Evolutionary conservation across 2,329 filamentous ascomycete genomes (phyloP), one percentile per base, ranked within the genome.

Genomic region (Apiospora saccharicola): DNA sequence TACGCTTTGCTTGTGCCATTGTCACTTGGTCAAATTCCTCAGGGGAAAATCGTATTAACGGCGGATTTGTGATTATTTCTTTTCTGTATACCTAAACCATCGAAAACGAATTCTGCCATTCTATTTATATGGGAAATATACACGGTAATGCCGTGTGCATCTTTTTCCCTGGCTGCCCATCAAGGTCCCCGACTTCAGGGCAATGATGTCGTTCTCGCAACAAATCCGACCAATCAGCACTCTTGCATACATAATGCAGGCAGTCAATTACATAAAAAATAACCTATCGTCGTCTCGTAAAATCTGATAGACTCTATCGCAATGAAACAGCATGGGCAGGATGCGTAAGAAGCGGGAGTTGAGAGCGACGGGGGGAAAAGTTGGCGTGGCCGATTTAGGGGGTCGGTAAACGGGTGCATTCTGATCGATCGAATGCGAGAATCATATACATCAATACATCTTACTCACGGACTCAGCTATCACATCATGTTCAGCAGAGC

Each of bases 101-200:
- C 37, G 34, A 41, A 41, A 6, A 22, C n/a, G 34, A 14, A 1
- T n/a, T 64, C 41, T n/a, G 49, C 19, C 57, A 41, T 64, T 64
- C 24, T 64, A 37, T 64, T 41, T n/a, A 34, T 64, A 64, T n/a
- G 34, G 30, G 30, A 41, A 41, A 41, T 22, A 64, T 41, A 37
- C 57, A 64, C 10, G 10, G 22, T 41, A 34, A 34, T 64, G 19
- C 24, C 57, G 57, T 64, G 30, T 64, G 57, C 57, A 64, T 22
- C 12, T 64, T 24, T 64, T 19, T 34, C 8, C 22, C 30, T 41
- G 30, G 57, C 8, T 64, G 57, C 34, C 57, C 57, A 64, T 64
- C 57, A 64, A 64, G 57, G 57, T 64, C n/a, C 57, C 57, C 57
- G 34, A 13, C 57, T n/a, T 12, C 57, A 64, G 57, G 57, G 34